Conservation (phyloP, 495 filamentous ascomycete species). For the Thermothielavioides terrestris region DNA sequence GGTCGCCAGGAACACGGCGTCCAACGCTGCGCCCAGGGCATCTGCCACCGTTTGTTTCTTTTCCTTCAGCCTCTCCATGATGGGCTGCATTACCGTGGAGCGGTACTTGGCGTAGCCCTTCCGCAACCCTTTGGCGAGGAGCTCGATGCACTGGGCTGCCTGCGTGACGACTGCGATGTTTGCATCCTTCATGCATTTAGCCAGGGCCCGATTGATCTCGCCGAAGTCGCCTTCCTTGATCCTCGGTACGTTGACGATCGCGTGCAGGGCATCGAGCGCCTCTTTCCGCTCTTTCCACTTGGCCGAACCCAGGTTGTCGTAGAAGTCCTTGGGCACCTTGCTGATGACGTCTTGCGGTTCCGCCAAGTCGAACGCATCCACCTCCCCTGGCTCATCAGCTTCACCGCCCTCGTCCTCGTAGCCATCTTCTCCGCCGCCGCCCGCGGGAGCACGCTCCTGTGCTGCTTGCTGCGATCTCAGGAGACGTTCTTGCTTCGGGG, state of each 20-base stretch:
- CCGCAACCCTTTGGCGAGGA: constrained; percentile 81
- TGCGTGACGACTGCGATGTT: constrained; percentile 92
- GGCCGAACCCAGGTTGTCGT: constrained; percentile 71
- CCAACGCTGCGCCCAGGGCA: constrained; percentile 73
- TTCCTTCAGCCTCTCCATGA: constrained; percentile 92
- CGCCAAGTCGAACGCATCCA: constrained; percentile 79
- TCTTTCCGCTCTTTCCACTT: constrained; percentile 99
- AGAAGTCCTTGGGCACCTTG: constrained; percentile 75
- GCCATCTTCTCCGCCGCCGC: constrained; percentile 45
- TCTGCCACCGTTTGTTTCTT: constrained; percentile 90
- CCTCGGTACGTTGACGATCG: constrained; percentile 70
- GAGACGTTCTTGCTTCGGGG: constrained; percentile 86
- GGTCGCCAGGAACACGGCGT: constrained; percentile 76
- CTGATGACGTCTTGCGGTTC: constrained; percentile 80
- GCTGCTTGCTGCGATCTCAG: constrained; percentile 82
- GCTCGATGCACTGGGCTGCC: constrained; percentile 88
- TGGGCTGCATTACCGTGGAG: constrained; percentile 66
- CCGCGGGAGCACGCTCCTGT: constrained; percentile 57
- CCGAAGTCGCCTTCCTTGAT: constrained; percentile 87
- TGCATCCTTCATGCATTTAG: constrained; percentile 97
- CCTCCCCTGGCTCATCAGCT: constrained; percentile 59
- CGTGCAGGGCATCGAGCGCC: constrained; percentile 72
- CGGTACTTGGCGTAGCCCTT: constrained; percentile 74
- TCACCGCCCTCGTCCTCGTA: constrained; percentile 53
- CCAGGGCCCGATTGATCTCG: constrained; percentile 71